Conservation (phyloP, 768 basidiomycete genomes). For the Boletellus ananas region DNA sequence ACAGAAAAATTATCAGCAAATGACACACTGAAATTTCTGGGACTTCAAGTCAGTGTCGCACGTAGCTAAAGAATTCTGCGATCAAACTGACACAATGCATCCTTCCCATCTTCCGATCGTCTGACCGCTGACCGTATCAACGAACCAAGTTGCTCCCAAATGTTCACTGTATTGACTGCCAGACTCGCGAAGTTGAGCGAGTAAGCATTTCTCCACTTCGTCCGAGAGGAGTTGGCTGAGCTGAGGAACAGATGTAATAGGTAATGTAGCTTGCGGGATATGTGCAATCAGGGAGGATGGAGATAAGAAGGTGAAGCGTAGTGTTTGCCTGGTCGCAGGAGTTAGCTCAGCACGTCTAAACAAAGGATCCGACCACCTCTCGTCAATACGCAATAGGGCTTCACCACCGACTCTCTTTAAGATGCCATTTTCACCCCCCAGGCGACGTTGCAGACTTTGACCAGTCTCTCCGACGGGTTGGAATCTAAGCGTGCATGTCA, state of each 20-base stretch:
- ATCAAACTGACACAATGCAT: slow-evolving; percentile 58
- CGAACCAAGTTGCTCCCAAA: slow-evolving; percentile 66
- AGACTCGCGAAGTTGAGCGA: slow-evolving; percentile 64
- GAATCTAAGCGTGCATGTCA: slow-evolving; percentile 55
- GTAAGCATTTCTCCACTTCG: slow-evolving; percentile 70
- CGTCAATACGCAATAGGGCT: slow-evolving; percentile 64
- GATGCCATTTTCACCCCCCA: slow-evolving; percentile 38
- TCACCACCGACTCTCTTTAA: slow-evolving; percentile 60
- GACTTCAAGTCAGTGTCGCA: slow-evolving; percentile 2
- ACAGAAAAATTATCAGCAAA: slow-evolving; percentile 50
- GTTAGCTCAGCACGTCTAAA: not conserved
- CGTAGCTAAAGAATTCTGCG: not conserved
- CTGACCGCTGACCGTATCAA: slow-evolving; percentile 62
- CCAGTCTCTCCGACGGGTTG: slow-evolving; percentile 68
- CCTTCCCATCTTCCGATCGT: slow-evolving; percentile 78
- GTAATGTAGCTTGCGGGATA: slow-evolving; percentile 72
- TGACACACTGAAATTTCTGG: slow-evolving; percentile 61
- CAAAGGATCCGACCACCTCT: slow-evolving; percentile 41
- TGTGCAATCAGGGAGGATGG: slow-evolving; percentile 77
- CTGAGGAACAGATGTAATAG: slow-evolving; percentile 72
- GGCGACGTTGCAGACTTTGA: slow-evolving; percentile 45
- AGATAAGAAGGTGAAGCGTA: slow-evolving; percentile 72
- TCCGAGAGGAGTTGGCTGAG: slow-evolving; percentile 70
- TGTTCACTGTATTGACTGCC: slow-evolving; percentile 54
- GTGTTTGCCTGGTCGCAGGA: slow-evolving; percentile 50